These are phyloP conservation scores for Mortierella alpina DNA, from an alignment of 192 early-diverging fungal genomes.

Conservation along the genomic window DNA sequence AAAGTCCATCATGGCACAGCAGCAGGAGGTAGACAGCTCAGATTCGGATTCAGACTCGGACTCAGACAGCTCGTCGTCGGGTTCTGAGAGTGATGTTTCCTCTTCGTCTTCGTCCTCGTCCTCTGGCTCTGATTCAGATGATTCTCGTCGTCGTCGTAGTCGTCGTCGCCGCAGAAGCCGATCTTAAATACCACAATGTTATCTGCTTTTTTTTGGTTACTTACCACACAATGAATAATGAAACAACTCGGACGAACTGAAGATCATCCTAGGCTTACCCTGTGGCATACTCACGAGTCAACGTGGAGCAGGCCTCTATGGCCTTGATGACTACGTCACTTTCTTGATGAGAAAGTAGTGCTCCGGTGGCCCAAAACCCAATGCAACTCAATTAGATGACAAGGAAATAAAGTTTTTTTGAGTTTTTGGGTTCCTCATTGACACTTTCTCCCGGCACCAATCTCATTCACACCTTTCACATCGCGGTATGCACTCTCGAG, in stretches of 20 bases:
- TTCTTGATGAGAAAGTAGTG: too few species aligned
- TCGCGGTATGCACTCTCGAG: too few species aligned
- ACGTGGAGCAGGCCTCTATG: too few species aligned
- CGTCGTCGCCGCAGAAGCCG: slow-evolving; percentile 15
- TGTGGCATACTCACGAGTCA: too few species aligned
- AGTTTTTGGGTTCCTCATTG: too few species aligned
- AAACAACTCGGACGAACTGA: neutral
- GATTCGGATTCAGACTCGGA: slow-evolving; percentile 54
- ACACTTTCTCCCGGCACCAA: too few species aligned
- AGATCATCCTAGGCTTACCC: too few species aligned
- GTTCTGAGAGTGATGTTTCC: slow-evolving; percentile 42
- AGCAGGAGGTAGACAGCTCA: slow-evolving; percentile 56
- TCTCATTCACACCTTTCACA: too few species aligned
- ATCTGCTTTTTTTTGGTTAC: neutral
- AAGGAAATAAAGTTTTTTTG: too few species aligned
- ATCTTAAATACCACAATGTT: neutral
- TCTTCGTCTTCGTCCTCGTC: slow-evolving; percentile 46
- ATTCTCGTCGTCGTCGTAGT: slow-evolving; percentile 17
- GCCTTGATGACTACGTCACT: too few species aligned
- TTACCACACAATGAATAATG: neutral
- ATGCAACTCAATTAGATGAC: too few species aligned
- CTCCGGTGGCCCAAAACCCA: too few species aligned
- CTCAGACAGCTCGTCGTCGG: slow-evolving; percentile 44
- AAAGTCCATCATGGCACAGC: slow-evolving; percentile 74
- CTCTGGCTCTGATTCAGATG: slow-evolving; percentile 25